Base-by-base conservation (phyloP, 768 basidiomycete genomes). In the Tremella yokohamensis region DNA sequence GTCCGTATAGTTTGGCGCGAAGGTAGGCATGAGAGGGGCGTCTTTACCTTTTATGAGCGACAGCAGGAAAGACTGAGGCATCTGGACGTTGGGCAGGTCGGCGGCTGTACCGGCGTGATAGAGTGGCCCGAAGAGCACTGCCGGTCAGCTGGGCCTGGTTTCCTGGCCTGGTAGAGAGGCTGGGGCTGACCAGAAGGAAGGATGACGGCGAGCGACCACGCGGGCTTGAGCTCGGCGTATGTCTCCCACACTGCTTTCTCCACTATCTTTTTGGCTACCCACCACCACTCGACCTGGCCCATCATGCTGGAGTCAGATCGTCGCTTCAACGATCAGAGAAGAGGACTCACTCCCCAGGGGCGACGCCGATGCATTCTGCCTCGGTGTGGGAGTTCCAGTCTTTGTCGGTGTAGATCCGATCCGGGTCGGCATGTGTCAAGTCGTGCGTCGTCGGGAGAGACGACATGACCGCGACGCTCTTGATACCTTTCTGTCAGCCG, bases 311-410 rank as follows among this genome's bases (percentile, higher is more conserved):
- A 40, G 40, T 25, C 8, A 25, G 45, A 8, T 52, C 50, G 29
- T 19, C 3, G 29, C n/a, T 57, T 40, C 29, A 51, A 47, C 29
- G 19, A 22, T 16, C 3, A 9, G 8, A 15, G 9, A 25, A 25
- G 3, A 49, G 20, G 7, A 53, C 64, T 61, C 24, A 65, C 65
- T 64, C 47, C 42, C 58, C 60, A 19, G 15, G 26, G 2, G 20
- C 56, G 40, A 53, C 52, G 12, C 60, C 59, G 38, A 56, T 57
- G 3, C 55, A 58, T 26, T 66, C 56, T 34, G 58, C 61, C 24
- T 70, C 63, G 42, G 66, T 65, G 45, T 56, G 39, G 2, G 64
- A 53, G n/a, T 60, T 52, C 68, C 73, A 70, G 54, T 74, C 73
- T 8, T 69, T 52, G 54, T 74, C 68, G 49, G 68, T 72, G 60